Evolutionary conservation across 75 land plant genomes (phyloP).

Genomic region (Pseudotsuga menziesii): DNA sequence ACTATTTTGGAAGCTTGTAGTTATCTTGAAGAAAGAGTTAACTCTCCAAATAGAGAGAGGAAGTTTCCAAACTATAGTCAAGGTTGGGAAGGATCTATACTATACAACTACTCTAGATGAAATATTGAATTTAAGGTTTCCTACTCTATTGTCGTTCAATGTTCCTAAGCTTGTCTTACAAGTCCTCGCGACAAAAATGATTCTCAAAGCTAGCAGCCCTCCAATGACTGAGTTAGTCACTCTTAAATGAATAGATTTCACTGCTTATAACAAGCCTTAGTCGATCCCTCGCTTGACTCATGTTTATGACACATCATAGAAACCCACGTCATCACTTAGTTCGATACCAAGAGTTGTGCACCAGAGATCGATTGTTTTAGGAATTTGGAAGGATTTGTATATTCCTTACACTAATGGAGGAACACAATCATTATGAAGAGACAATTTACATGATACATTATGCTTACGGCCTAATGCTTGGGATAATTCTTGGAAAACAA

Average conservation of each 20-base stretch:
- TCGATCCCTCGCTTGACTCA: too few species aligned
- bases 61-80: too few species aligned
- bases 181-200: constrained; percentile 26
- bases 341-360: constrained; percentile 47
- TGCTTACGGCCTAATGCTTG: constrained; percentile 29
- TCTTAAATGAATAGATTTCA: constrained; percentile 86
- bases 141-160: constrained; percentile 11
- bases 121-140: not conserved
- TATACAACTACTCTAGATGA: constrained; percentile 37
- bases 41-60: too few species aligned
- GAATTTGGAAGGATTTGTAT: constrained; percentile 5
- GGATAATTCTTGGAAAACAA: too few species aligned
- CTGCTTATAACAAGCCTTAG: constrained; percentile 8
- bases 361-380: not conserved
- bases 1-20: too few species aligned
- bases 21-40: too few species aligned
- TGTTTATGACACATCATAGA: not conserved
- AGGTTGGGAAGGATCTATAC: too few species aligned
- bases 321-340: constrained; percentile 34
- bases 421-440: constrained; percentile 28
- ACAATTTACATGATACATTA: constrained; percentile 42
- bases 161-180: constrained; percentile 81
- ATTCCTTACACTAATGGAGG: constrained; percentile 40
- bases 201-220: too few species aligned
- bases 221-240: constrained; percentile 37